Percentiles rank a stretch among this genome's conserved stretches.
phyloP scores from a whole-genome alignment of 1,139 yeast genomes.

The Candida sp. region DNA sequence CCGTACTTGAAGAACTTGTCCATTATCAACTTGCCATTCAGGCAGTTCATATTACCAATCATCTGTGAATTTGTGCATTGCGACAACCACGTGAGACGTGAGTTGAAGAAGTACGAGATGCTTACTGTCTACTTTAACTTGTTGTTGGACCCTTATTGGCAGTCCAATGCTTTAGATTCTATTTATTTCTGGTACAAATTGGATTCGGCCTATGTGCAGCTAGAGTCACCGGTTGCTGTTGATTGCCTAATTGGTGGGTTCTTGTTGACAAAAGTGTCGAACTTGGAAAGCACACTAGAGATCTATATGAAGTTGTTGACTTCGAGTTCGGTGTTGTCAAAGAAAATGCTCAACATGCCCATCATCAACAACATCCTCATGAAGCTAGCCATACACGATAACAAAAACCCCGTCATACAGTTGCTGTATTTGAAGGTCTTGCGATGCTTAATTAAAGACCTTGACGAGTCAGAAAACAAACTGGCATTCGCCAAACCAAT shows the following conservation, averaged over 20 bases:
- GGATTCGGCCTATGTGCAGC: conserved; percentile 26
- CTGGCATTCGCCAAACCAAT: conserved; percentile 8
- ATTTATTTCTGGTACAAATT: conserved; percentile 44
- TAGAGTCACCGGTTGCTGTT: conserved; percentile 31
- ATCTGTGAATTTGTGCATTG: conserved; percentile 66
- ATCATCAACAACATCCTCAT: conserved; percentile 30
- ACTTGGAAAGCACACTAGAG: conserved; percentile 44
- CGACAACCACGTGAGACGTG: conserved; percentile 39
- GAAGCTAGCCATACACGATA: conserved; percentile 28
- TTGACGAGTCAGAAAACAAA: conserved; percentile 7
- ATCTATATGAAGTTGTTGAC: conserved; percentile 39
- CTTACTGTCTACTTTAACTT: conserved; percentile 52
- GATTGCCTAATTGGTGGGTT: conserved; percentile 44
- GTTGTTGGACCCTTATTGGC: conserved; percentile 69
- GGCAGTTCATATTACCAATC: conserved; percentile 66
- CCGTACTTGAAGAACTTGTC: conserved; percentile 54
- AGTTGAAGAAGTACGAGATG: conserved; percentile 42
- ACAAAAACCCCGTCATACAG: conserved; percentile 43
- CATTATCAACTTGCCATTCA: conserved; percentile 50
- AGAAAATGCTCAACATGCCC: conserved; percentile 27
- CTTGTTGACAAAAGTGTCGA: conserved; percentile 41
- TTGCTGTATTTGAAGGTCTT: conserved; percentile 38
- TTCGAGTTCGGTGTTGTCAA: conserved; percentile 21
- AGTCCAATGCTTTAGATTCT: conserved; percentile 68
- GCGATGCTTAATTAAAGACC: conserved; percentile 22